Percentiles rank a stretch among this genome's conserved stretches.
Evolutionary conservation across 257 asterid species (phyloP).

Genomic region (Solanum commersonii): DNA sequence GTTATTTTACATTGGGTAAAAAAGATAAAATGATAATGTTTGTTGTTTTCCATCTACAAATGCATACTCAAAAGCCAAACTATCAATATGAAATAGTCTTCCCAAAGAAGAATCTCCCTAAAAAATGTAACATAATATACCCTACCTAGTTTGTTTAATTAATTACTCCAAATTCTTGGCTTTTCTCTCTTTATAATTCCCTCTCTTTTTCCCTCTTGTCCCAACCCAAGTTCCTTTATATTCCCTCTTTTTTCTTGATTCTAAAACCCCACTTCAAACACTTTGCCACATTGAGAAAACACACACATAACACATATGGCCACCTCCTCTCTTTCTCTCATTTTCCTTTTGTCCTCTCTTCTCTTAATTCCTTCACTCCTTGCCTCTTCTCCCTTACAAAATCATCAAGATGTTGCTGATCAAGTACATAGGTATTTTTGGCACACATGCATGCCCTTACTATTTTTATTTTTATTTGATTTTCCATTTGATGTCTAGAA

Average conservation of each 20-base stretch:
- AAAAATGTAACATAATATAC: neutral
- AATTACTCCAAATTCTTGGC: neutral
- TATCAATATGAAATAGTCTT: neutral
- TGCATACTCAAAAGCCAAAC: neutral
- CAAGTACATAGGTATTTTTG: conserved; percentile 39
- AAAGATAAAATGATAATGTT: neutral
- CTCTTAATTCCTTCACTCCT: conserved; percentile 15
- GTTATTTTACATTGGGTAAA: neutral
- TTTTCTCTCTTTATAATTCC: neutral
- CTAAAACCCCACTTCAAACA: neutral
- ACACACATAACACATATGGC: conserved; percentile 17
- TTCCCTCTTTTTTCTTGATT: neutral
- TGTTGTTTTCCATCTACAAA: neutral
- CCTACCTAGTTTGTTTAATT: neutral
- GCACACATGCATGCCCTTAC: neutral
- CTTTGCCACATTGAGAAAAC: neutral
- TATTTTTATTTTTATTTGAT: too few species aligned
- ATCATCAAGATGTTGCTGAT: conserved; percentile 38
- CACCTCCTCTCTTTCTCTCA: neutral
- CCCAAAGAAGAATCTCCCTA: neutral
- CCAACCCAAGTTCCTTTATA: neutral
- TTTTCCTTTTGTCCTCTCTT: conserved; percentile 9
- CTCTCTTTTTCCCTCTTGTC: neutral
- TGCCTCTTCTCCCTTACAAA: conserved; percentile 27
- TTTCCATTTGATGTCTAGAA: too few species aligned